Conservation (phyloP, 2,329 filamentous ascomycete genomes). For the Capronia epimyces region DNA sequence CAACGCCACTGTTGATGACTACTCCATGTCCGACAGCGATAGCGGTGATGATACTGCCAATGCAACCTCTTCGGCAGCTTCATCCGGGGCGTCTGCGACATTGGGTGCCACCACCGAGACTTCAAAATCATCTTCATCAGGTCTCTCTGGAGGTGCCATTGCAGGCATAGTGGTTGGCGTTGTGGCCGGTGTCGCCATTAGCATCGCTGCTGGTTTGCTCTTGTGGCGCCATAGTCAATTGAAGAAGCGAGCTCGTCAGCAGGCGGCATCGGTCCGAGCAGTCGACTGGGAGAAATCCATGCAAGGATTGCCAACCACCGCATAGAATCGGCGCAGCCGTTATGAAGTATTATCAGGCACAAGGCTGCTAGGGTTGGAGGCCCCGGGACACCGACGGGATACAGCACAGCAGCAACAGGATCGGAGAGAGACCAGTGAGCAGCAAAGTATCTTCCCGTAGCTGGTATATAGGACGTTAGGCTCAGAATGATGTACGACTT, state of each 20-base stretch:
- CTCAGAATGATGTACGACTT: no score
- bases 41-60: slow-evolving; percentile 3
- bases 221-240: slow-evolving; percentile 18
- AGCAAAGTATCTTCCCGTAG: no score
- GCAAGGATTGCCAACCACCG: background rate
- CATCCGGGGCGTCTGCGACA: slow-evolving; percentile 28
- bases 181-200: slow-evolving; percentile 12
- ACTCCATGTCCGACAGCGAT: slow-evolving; percentile 27
- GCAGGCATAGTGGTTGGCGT: slow-evolving; percentile 38
- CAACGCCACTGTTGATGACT: slow-evolving; percentile 41
- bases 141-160: slow-evolving; percentile 40
- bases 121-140: slow-evolving; percentile 18
- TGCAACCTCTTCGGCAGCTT: slow-evolving; percentile 13
- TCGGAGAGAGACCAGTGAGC: no score
- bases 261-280: slow-evolving; percentile 14
- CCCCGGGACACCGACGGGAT: no score
- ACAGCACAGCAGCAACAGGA: no score
- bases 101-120: slow-evolving; percentile 24
- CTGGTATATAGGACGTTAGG: no score
- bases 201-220: slow-evolving; percentile 12
- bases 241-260: slow-evolving; percentile 19
- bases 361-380: no score
- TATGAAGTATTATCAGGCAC: no score
- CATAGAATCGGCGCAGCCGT: background rate
- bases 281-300: slow-evolving; percentile 22